Evolutionary conservation across 2,329 filamentous ascomycete species (phyloP).

Genomic region (Dactylellina sp.): DNA sequence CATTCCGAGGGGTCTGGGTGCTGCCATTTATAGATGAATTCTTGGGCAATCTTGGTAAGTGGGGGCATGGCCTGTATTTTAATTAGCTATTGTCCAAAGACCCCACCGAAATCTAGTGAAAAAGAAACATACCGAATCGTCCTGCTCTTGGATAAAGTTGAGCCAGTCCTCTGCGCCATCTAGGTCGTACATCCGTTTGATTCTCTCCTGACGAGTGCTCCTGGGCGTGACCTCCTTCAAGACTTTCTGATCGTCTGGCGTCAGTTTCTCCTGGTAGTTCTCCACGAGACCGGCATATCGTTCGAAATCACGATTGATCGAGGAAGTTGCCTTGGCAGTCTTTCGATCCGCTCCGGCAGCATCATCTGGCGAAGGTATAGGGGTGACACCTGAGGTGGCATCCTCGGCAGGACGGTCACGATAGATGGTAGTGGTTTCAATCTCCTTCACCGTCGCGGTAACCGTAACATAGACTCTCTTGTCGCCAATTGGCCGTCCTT

Average conservation of each 20-base stretch:
- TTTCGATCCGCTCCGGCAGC: not conserved
- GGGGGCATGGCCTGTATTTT: slow-evolving; percentile 55
- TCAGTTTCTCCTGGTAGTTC: slow-evolving; percentile 31
- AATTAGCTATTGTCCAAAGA: slow-evolving; percentile 7
- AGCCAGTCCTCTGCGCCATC: slow-evolving; percentile 45
- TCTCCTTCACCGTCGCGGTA: slow-evolving; percentile 30
- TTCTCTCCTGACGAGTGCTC: slow-evolving; percentile 39
- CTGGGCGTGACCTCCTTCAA: slow-evolving; percentile 4
- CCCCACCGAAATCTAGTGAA: not conserved
- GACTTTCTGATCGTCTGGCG: slow-evolving; percentile 28
- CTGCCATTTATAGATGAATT: slow-evolving; percentile 55
- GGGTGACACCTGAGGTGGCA: slow-evolving; percentile 3
- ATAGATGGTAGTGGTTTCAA: slow-evolving; percentile 32
- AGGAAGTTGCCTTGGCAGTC: slow-evolving; percentile 19
- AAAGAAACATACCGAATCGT: slow-evolving; percentile 34
- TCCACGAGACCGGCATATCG: slow-evolving; percentile 49
- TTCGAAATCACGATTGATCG: slow-evolving; percentile 41
- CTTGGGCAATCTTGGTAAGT: slow-evolving; percentile 58
- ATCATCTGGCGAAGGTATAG: not conserved
- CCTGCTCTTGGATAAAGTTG: slow-evolving; percentile 52
- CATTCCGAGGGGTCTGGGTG: slow-evolving; percentile 43
- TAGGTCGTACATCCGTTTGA: slow-evolving; percentile 44
- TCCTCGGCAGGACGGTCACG: not conserved
- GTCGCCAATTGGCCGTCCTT: not conserved
- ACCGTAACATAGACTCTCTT: slow-evolving; percentile 20